Percentiles rank a stretch among this genome's conserved stretches.
Conservation (phyloP, 1,139 yeast genomes). For the Sugiyamaella pinicola region DNA sequence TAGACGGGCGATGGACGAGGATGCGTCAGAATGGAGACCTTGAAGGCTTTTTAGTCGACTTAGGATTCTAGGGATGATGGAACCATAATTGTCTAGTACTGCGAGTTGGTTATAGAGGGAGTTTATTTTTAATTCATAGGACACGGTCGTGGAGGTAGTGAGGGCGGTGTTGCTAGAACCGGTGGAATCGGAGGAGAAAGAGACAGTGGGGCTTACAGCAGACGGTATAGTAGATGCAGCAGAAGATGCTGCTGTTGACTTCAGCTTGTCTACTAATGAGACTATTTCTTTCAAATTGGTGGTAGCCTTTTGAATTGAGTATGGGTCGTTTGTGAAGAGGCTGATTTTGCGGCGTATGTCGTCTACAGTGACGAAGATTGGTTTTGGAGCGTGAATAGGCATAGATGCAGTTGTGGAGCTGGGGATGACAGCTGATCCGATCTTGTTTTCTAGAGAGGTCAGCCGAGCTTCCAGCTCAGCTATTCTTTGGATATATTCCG, state of each 20-base stretch:
- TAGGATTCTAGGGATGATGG: conserved; percentile 48
- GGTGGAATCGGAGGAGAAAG: not conserved
- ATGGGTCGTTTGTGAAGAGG: conserved; percentile 26
- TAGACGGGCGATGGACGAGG: conserved; percentile 56
- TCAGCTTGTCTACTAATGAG: conserved; percentile 14
- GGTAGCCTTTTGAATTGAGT: conserved; percentile 24
- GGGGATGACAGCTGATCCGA: conserved; percentile 17
- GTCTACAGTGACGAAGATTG: conserved; percentile 20
- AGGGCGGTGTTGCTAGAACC: not conserved
- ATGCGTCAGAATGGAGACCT: conserved; percentile 52
- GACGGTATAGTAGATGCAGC: too few species aligned
- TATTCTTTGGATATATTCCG: conserved; percentile 17
- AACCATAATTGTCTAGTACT: conserved; percentile 44
- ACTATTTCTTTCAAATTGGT: conserved; percentile 24
- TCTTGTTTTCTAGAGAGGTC: conserved; percentile 21
- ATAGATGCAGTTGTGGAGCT: not conserved
- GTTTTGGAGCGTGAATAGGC: not conserved
- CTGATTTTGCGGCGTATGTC: conserved; percentile 26
- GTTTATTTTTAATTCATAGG: conserved; percentile 19
- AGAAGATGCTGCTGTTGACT: not conserved
- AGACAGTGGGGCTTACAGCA: too few species aligned
- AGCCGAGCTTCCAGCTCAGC: conserved; percentile 28
- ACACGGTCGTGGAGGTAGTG: not conserved
- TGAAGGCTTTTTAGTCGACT: conserved; percentile 51
- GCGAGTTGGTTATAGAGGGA: conserved; percentile 45